phyloP scores from a whole-genome alignment of 352 stramenopile genomes.

The Peronospora belbahrii region DNA sequence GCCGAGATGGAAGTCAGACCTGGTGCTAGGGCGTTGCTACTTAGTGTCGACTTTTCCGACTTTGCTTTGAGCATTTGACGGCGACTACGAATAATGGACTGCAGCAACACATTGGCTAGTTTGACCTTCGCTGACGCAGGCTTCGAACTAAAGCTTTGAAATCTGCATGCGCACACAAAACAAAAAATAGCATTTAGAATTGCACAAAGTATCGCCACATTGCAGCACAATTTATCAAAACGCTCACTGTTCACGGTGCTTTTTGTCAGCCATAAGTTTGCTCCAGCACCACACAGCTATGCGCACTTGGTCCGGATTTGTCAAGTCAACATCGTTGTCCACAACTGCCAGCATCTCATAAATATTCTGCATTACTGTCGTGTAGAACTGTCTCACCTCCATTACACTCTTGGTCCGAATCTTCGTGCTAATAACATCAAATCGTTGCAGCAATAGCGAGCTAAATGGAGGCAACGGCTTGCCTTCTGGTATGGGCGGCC shows the following conservation, averaged over 20 bases:
- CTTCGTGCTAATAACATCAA: slow-evolving; percentile 54
- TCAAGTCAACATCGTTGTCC: slow-evolving; percentile 53
- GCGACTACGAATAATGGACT: slow-evolving; percentile 64
- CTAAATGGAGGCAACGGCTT: slow-evolving; percentile 23
- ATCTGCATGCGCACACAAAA: slow-evolving; percentile 16
- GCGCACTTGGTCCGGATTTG: slow-evolving; percentile 59
- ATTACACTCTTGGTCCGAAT: slow-evolving; percentile 52
- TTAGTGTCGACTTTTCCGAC: slow-evolving; percentile 15
- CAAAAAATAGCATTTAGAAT: slow-evolving; percentile 7
- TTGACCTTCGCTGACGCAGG: slow-evolving; percentile 21
- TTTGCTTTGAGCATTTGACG: slow-evolving; percentile 75
- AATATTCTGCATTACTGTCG: slow-evolving; percentile 40
- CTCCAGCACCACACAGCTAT: slow-evolving; percentile 69
- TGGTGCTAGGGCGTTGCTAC: neutral
- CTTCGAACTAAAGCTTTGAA: slow-evolving; percentile 28
- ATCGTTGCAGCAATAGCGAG: slow-evolving; percentile 44
- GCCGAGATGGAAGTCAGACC: slow-evolving; percentile 29
- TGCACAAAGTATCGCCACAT: neutral
- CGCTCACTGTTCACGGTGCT: slow-evolving; percentile 33
- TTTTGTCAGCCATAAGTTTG: slow-evolving; percentile 44
- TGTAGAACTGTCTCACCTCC: slow-evolving; percentile 58
- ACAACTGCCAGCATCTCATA: slow-evolving; percentile 32
- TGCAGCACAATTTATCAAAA: neutral
- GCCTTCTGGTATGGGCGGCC: slow-evolving; percentile 23
- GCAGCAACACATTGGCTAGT: slow-evolving; percentile 40